Base-by-base conservation (phyloP, 805 yeast genomes). In the Saccharomyces kudriavzevii region DNA sequence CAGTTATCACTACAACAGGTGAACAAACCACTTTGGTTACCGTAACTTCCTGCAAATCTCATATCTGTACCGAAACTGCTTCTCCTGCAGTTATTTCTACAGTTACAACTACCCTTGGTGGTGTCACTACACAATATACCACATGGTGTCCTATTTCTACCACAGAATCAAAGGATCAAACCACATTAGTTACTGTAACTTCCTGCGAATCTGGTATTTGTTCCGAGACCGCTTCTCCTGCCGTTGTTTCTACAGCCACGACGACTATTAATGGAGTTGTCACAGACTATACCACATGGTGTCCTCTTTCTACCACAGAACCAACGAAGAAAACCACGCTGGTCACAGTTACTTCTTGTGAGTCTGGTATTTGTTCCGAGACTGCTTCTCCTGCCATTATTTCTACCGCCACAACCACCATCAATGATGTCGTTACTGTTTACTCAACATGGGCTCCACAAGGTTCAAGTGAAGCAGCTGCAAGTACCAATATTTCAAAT, bases 91-190 rank as follows among this genome's bases (percentile, higher is more conserved):
- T 58, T 53, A 61, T 65, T 13, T 63, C 68, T 25, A 62, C 65
- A 51, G 67, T 68, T 22, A 70, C 74, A 25, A 59, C 62, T 43
- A 65, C 71, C 48, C 54, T 60, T 20, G 49, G 56, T 56, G 70
- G 69, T 57, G 62, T 63, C 52, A 69, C 68, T 54, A 66, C 71
- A 47, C 61, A 59, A 52, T 66, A 63, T 66, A 67, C 70, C 57
- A 67, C 71, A 54, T 55, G 58, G 60, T 56, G 58, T n/a, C 58
- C 60, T 56, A 46, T 53, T 51, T 60, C 68, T 57, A 60, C 66
- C 60, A 52, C 56, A 5, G 55, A 58, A 3, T 48, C 50, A 17
- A 53, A 53, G 4, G 52, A 58, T 9, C 51, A 62, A 30, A 61
- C 63, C 9, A 59, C 65, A 8, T 17, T 61, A 2, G 56, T 59